Percentiles rank a stretch among this genome's conserved stretches.
Conservation (phyloP, 1,284 basidiomycete species). For the Apiotrichum domesticum region DNA sequence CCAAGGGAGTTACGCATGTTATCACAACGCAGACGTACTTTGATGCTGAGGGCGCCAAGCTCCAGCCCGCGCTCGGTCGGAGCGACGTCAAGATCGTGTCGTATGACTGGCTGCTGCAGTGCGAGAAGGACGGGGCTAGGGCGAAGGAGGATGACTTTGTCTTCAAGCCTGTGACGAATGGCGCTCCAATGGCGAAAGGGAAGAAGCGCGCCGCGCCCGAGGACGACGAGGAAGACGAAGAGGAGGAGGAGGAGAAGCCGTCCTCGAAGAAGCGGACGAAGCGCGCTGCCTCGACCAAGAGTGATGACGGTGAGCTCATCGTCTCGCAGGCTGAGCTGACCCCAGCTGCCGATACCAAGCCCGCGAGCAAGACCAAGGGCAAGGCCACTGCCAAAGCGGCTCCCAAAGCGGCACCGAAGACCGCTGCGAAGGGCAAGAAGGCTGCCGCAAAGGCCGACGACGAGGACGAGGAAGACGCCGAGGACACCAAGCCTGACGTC, state of each 20-base stretch:
- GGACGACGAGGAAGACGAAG: background rate
- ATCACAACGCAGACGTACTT: constrained; percentile 11
- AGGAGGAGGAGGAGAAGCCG: constrained; percentile 1
- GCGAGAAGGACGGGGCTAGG: constrained; percentile 1
- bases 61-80: background rate
- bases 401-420: constrained; percentile 4
- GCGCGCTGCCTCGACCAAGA: background rate
- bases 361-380: constrained; percentile 2
- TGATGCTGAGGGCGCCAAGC: constrained; percentile 12
- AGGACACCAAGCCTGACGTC: background rate
- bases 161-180: background rate
- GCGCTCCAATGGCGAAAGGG: background rate
- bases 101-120: constrained; percentile 13
- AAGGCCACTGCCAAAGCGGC: constrained; percentile 2
- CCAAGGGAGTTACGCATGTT: constrained; percentile 14
- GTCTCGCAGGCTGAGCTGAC: background rate
- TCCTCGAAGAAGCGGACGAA: constrained; percentile 8
- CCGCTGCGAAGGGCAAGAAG: constrained; percentile 3
- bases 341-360: constrained; percentile 1
- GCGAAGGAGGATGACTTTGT: constrained; percentile 5
- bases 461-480: background rate
- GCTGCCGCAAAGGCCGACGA: background rate
- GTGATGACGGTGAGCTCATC: background rate
- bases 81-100: constrained; percentile 1
- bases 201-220: constrained; percentile 7